Base-by-base conservation (phyloP, 2,329 filamentous ascomycete genomes). In the Colletotrichum sp. region DNA sequence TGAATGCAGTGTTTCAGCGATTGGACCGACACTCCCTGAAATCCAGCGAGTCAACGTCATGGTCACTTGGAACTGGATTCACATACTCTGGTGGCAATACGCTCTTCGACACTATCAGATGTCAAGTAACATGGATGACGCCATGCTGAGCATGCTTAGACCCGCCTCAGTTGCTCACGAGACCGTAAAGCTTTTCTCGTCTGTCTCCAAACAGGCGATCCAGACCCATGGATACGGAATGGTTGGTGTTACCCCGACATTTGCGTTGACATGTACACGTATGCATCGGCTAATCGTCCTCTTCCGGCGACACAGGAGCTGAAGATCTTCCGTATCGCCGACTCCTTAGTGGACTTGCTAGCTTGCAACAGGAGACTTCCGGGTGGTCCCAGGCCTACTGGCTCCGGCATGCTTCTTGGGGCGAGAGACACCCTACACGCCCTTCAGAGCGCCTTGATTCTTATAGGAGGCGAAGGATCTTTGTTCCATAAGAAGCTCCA, bases 21-120 rank as follows among this genome's bases (percentile, higher is more conserved):
- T 79, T 12, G 77, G 75, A 10, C 74, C 78, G 3, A 77, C 68
- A 16, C 76, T 78, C 10, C 78, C 76, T 10, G 81, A 82, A 64
- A 72, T 79, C 1, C 81, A 82, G 64, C 64, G 77, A 6, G 81
- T 82, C 1, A 80, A 82, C 18, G 28, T 82, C 7, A 81, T 80
- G 52, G 80, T 82, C 4, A 81, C 81, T 4, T 78, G 80, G 4
- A 80, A 82, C 63, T 82, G 81, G 81, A 79, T 82, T 26, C 77
- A 79, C 6, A 76, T 82, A 0, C 77, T 82, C 3, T 39, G 80
- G 1, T 82, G 81, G 81, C 80, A 82, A 67, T 81, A 81, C 18
- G 82, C 80, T 0, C 75, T 79, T 5, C 72, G 80, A 1, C 81
- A 81, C 70, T 81, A 80, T 70, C 72, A 75, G 16, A 79, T 82